Evolutionary conservation across 805 yeast species (phyloP), one percentile per base, ranked within the genome.

Genomic region (Myxozyma neotropica): DNA sequence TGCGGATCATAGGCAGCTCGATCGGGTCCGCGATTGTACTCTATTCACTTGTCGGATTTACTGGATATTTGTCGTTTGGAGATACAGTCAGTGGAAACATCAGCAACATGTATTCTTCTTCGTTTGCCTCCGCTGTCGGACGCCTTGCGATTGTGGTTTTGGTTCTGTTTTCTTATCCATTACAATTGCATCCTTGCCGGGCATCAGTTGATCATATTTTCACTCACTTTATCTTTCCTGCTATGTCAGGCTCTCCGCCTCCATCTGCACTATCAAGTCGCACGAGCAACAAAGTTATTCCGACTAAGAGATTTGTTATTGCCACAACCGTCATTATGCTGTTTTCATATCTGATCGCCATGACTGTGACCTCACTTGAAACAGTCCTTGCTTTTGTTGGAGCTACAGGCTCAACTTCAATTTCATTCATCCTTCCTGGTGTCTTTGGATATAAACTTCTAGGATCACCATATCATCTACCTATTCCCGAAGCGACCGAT

Each of bases 131-230:
- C 1, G 87, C 90, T 0, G 73, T 92, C 45, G 97, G 96, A 2
- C 79, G 95, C 65, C 75, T 87, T 10, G 88, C 92, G 2, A 91
- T 91, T 64, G 93, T 88, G 4, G 77, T 89, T 7, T 75, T 91
- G 72, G 96, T 92, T 24, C 80, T 87, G 64, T 79, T 90, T 56
- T 87, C 94, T n/a, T 91, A 84, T 71, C 97, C 97, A 5, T 75
- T 92, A 64, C 96, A 90, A 80, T 82, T 91, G 68, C 96, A 91
- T 68, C 97, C 97, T 0, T 89, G 95, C 31, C 80, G 97, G 66
- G 86, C 88, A 1, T 89, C 96, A 0, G 79, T 87, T 40, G 85
- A 87, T 68, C 89, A 89, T 71, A 84, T 91, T n/a, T 54, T 42
- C 42, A 46, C 62, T 35, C 59, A 55, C 23, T 42, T 48, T 39